Evolutionary conservation across 1,284 basidiomycete genomes (phyloP), one percentile per base, ranked within the genome.

Genomic region (Exobasidium cylindrosporum): DNA sequence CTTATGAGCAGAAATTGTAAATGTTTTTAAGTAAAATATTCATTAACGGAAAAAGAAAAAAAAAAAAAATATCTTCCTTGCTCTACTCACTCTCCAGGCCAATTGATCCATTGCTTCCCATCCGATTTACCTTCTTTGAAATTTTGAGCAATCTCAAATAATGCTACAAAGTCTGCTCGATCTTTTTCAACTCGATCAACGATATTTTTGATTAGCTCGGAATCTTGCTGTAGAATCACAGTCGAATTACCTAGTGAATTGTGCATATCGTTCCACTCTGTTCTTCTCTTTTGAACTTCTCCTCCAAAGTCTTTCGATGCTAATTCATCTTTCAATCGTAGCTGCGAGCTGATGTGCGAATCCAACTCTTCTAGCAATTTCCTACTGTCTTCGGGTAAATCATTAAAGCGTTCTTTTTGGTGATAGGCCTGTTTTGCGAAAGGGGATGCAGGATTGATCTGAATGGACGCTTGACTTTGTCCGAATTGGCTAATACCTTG

Each of bases 391-490:
- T 78, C 77, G 14, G 75, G 72, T 14, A 79, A 60, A 31, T 79
- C 76, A 53, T 79, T 77, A 63, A 73, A 79, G 21, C 75, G 67
- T 53, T 78, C 76, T 23, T 70, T 70, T 46, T 78, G 75, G 40
- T 75, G 70, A 63, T 68, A 79, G 0, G 65, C 63, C 60, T 70
- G 65, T 7, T 68, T 68, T 3, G 63, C 21, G 30, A 79, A 74
- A 0, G 72, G 76, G 7, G 69, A 71, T 11, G 21, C 30, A 4
- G 53, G 53, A 44, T 55, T 44, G 40, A 55, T 44, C 21, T 35
- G 40, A 3, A 44, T 35, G 3, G 17, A 23, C 59, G 64, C 13
- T 57, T 58, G n/a, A 21, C 46, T 46, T 30, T 61, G 60, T 26
- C n/a, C 29, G 6, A 56, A 56, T n/a, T 50, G 62, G n/a, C 29